Conservation (phyloP, 2,329 filamentous ascomycete genomes). For the Torrubiellomyces zombiae region DNA sequence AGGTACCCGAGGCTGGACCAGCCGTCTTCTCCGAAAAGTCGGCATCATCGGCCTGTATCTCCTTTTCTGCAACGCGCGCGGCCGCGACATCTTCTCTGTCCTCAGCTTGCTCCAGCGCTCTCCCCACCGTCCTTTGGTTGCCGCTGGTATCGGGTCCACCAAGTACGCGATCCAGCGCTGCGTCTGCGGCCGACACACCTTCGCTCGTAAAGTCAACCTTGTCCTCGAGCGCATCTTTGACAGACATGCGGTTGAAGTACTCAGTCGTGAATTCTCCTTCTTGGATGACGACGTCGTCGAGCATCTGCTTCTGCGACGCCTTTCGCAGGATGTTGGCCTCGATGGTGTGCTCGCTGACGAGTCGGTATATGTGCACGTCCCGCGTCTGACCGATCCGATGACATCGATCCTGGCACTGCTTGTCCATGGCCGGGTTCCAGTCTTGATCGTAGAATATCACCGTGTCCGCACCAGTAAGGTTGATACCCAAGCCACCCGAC, state of each 20-base stretch:
- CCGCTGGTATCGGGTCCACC: conserved; percentile 45
- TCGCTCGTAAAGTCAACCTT: conserved; percentile 30
- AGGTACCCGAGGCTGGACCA: conserved; percentile 26
- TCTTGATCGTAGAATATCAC: conserved; percentile 99
- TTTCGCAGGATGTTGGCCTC: conserved; percentile 96
- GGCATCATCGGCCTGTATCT: conserved; percentile 71
- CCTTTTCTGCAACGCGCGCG: conserved; percentile 73
- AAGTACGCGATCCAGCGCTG: conserved; percentile 74
- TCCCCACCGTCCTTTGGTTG: conserved; percentile 45
- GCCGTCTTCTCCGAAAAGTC: conserved; percentile 59
- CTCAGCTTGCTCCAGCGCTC: conserved; percentile 75
- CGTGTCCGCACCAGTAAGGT: conserved; percentile 87
- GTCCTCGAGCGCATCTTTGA: conserved; percentile 50
- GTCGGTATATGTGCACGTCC: conserved; percentile 93
- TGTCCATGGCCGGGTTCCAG: conserved; percentile 99
- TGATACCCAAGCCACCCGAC: conserved; percentile 89
- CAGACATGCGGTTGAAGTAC: conserved; percentile 70
- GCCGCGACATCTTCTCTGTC: conserved; percentile 84
- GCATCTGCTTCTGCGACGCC: conserved; percentile 90
- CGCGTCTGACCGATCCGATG: conserved; percentile 95
- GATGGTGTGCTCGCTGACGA: conserved; percentile 86
- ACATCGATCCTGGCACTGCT: conserved; percentile 93
- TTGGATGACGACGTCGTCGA: conserved; percentile 96
- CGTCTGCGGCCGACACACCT: conserved; percentile 55
- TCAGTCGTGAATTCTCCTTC: conserved; percentile 97